phyloP scores from a whole-genome alignment of 2,329 filamentous ascomycete genomes.

The Coleophoma eucalyptorum region DNA sequence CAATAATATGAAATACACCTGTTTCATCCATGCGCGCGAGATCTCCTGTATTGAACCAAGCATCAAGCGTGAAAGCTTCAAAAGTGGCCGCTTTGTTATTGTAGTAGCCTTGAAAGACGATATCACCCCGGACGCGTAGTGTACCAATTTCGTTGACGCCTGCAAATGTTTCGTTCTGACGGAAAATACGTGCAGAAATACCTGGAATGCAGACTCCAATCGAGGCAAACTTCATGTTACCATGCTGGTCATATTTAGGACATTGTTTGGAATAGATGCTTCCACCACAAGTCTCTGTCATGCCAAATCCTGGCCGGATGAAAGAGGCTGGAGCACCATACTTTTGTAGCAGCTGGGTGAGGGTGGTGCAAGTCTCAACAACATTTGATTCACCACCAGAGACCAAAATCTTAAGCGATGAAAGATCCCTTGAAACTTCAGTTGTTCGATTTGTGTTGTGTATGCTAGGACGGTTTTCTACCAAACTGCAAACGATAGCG shows the following conservation, averaged over 20 bases:
- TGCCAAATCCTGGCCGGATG: constrained; percentile 39
- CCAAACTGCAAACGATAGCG: constrained; percentile 6
- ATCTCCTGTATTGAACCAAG: constrained; percentile 41
- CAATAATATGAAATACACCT: constrained; percentile 32
- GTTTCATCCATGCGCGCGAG: constrained; percentile 27
- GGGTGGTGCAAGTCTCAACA: constrained; percentile 25
- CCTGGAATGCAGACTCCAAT: constrained; percentile 35
- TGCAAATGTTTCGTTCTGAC: constrained; percentile 5
- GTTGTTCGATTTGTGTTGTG: background rate
- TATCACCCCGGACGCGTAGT: constrained; percentile 36
- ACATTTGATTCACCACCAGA: constrained; percentile 45
- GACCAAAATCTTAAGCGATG: constrained; percentile 25
- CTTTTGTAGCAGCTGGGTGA: constrained; percentile 24
- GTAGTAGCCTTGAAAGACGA: constrained; percentile 53
- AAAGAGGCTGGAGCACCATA: constrained; percentile 29
- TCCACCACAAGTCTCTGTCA: constrained; percentile 51
- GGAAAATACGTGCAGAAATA: constrained; percentile 34
- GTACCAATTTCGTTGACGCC: constrained; percentile 27
- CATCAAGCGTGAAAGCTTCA: constrained; percentile 48
- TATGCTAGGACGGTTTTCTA: background rate
- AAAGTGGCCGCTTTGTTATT: constrained; percentile 44
- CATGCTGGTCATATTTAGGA: constrained; percentile 33
- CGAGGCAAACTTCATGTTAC: constrained; percentile 27
- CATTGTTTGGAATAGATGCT: constrained; percentile 37
- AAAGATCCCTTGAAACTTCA: background rate